These are phyloP conservation scores for Panellus pusillus DNA, from an alignment of 768 basidiomycete species.

Conservation along the genomic window DNA sequence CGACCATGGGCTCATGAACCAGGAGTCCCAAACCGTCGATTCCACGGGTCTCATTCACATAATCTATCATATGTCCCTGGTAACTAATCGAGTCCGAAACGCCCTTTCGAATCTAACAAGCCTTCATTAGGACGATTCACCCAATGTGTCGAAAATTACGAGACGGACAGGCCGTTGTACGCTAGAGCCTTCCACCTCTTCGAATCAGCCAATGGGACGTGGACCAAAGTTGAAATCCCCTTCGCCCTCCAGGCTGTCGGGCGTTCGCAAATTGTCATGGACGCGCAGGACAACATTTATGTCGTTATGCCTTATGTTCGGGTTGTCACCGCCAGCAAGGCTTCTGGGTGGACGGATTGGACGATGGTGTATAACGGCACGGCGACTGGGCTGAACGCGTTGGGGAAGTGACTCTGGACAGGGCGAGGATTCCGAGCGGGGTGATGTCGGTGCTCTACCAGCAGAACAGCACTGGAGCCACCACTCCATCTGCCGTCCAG, in stretches of 20 bases:
- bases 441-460: slow-evolving; percentile 45
- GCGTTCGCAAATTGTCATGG: slow-evolving; percentile 46
- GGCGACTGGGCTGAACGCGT: slow-evolving; percentile 39
- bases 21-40: slow-evolving; percentile 49
- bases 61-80: slow-evolving; percentile 50
- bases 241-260: slow-evolving; percentile 44
- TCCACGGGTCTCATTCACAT: slow-evolving; percentile 44
- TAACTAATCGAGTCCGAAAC: slow-evolving; percentile 7
- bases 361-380: slow-evolving; percentile 43
- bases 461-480: slow-evolving; percentile 40
- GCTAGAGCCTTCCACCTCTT: slow-evolving; percentile 46
- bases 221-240: slow-evolving; percentile 48
- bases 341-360: slow-evolving; percentile 48
- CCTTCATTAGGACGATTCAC: slow-evolving; percentile 40
- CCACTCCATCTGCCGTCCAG: slow-evolving; percentile 42
- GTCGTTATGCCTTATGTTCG: slow-evolving; percentile 44
- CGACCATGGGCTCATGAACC: slow-evolving; percentile 53
- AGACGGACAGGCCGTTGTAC: slow-evolving; percentile 34
- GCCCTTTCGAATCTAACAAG: background rate
- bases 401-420: slow-evolving; percentile 47
- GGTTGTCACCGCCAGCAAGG: slow-evolving; percentile 45
- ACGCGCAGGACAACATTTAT: slow-evolving; percentile 42
- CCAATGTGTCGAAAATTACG: slow-evolving; percentile 46
- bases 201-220: slow-evolving; percentile 38
- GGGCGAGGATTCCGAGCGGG: slow-evolving; percentile 37